Evolutionary conservation across 2,329 filamentous ascomycete species (phyloP).

Genomic region (Aspergillus eucalypticola): DNA sequence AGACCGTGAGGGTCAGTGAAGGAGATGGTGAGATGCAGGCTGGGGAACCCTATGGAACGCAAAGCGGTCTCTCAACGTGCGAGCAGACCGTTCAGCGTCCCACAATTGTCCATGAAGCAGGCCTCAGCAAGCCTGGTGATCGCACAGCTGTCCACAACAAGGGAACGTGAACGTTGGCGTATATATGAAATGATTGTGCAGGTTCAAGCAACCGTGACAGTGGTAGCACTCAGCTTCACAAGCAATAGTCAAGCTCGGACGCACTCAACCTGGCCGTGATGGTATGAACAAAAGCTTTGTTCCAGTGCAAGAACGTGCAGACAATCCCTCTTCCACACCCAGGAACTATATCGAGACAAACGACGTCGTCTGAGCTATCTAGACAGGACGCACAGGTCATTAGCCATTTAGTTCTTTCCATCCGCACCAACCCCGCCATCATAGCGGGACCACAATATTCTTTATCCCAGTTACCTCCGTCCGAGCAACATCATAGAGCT

Average conservation of each 20-base stretch:
- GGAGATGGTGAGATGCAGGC: conserved; percentile 30
- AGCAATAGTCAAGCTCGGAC: not conserved
- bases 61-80: conserved; percentile 51
- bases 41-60: conserved; percentile 54
- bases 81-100: conserved; percentile 54
- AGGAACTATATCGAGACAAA: not conserved
- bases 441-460: not conserved
- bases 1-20: not conserved
- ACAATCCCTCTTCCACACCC: not conserved
- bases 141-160: not conserved
- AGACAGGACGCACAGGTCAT: not conserved
- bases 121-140: conserved; percentile 21
- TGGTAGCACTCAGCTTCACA: not conserved
- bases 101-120: conserved; percentile 48
- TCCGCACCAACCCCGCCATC: not conserved
- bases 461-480: not conserved
- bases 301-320: not conserved
- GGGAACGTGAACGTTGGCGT: not conserved
- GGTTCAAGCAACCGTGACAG: not conserved
- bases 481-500: not conserved
- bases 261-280: not conserved
- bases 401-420: not conserved
- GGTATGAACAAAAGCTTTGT: not conserved
- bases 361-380: not conserved
- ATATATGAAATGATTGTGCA: not conserved